Evolutionary conservation across 2,329 filamentous ascomycete genomes (phyloP).

Genomic region (Fusarium euwallaceae): DNA sequence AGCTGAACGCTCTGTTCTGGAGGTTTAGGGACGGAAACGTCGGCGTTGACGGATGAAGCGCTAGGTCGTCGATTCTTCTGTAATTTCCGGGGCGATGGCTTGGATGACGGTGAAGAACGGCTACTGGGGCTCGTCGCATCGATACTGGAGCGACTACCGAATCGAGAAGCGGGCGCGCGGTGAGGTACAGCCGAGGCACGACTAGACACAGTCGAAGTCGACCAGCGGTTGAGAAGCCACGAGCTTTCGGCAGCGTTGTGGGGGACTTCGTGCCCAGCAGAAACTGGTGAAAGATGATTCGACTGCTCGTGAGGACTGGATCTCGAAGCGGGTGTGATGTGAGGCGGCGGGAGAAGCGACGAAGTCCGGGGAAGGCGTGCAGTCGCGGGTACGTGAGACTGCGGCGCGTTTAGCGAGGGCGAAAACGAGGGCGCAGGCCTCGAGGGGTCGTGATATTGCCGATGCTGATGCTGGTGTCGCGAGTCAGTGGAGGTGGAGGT

Average conservation of each 20-base stretch:
- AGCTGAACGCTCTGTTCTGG: conserved; percentile 30
- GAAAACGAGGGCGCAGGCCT: conserved; percentile 31
- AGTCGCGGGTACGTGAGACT: conserved; percentile 47
- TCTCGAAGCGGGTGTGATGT: conserved; percentile 46
- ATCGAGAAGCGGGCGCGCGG: conserved; percentile 51
- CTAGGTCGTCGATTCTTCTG: conserved; percentile 55
- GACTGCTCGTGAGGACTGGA: conserved; percentile 29
- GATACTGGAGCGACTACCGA: conserved; percentile 59
- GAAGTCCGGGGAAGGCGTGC: conserved; percentile 57
- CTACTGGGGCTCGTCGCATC: conserved; percentile 55
- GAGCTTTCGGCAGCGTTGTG: conserved; percentile 57
- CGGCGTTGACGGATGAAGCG: conserved; percentile 30
- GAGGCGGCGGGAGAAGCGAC: conserved; percentile 58
- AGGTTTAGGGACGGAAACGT: conserved; percentile 16
- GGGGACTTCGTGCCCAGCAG: conserved; percentile 41
- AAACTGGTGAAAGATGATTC: conserved; percentile 36
- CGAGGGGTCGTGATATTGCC: conserved; percentile 30
- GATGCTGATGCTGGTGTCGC: conserved; percentile 33
- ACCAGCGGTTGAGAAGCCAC: conserved; percentile 66
- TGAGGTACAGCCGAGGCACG: conserved; percentile 54
- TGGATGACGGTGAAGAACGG: conserved; percentile 48
- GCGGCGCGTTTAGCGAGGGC: conserved; percentile 34
- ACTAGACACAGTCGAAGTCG: conserved; percentile 65
- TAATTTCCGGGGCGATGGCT: conserved; percentile 53
- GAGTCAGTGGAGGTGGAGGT: conserved; percentile 32